Evolutionary conservation across 164 flowering plant genomes (phyloP), one percentile per base, ranked within the genome.

Genomic region (Liquidambar formosana): DNA sequence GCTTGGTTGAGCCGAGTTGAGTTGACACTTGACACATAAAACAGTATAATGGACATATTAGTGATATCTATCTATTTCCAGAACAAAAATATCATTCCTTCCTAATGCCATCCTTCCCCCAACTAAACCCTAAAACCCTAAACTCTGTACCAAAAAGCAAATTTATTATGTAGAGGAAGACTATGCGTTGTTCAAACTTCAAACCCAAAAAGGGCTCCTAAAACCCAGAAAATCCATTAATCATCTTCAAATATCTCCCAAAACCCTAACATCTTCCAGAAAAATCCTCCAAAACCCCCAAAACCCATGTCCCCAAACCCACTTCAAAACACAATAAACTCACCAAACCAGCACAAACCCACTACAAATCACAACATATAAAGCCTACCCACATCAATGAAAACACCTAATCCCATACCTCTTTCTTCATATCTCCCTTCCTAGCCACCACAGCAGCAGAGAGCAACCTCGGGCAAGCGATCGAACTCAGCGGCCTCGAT

Each of bases 401-500:
- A n/a, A n/a, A n/a, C n/a, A 58, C 43, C 2, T 41, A 25, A 33
- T 28, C 38, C n/a, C 25, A 28, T 49, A 89, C 93, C 91, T 82
- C 78, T 73, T 74, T 92, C 78, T 71, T 86, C 87, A 94, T 87
- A 51, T 79, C 84, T n/a, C 67, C 68, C 77, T 87, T 90, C 69
- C 89, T 80, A 2, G 96, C 83, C 69, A 70, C 19, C 41, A 94
- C 73, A 25, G 97, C 90, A n/a, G 94, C 94, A 27, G 93, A 83
- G 2, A 94, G 85, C 51, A 92, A 80, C 80, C 98, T 79, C 1
- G 97, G 97, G 98, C 61, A 94, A 67, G 13, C 96, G 96, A 88
- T 94, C 98, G 64, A 90, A 92, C 80, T 92, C 97, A 2, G 97
- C 92, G 8, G 96, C 93, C 76, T 88, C 91, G 43, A 94, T 87